Evolutionary conservation across 306 rosid species (phyloP).

Genomic region (Corylus avellana): DNA sequence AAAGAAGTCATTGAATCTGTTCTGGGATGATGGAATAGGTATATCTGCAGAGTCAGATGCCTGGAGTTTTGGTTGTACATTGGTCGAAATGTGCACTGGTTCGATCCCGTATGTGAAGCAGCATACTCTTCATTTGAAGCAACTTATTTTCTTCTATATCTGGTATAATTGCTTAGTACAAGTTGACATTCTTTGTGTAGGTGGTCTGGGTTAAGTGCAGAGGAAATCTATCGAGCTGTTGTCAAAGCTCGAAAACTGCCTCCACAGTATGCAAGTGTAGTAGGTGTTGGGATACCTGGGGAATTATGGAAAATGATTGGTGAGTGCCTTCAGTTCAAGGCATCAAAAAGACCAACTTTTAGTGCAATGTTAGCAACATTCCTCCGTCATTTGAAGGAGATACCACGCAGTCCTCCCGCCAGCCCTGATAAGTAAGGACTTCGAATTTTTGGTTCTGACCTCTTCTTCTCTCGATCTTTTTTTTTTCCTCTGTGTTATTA

Average conservation of each 20-base stretch:
- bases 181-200: slow-evolving; percentile 58
- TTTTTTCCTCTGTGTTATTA: slow-evolving; percentile 17
- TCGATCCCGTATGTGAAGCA: slow-evolving; percentile 90
- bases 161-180: slow-evolving; percentile 30
- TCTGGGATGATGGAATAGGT: slow-evolving; percentile 97
- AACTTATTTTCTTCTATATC: slow-evolving; percentile 28
- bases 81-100: slow-evolving; percentile 99
- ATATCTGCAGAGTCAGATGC: slow-evolving; percentile 97
- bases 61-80: slow-evolving; percentile 99
- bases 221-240: slow-evolving; percentile 85
- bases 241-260: slow-evolving; percentile 84
- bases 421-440: slow-evolving; percentile 90
- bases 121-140: slow-evolving; percentile 37
- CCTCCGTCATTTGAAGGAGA: slow-evolving; percentile 93
- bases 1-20: slow-evolving; percentile 78
- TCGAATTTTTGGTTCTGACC: slow-evolving; percentile 19
- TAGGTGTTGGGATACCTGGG: slow-evolving; percentile 97
- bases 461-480: slow-evolving; percentile 6
- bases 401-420: slow-evolving; percentile 91
- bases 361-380: slow-evolving; percentile 84
- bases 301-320: slow-evolving; percentile 99
- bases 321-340: slow-evolving; percentile 94
- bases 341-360: slow-evolving; percentile 86
- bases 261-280: slow-evolving; percentile 97
- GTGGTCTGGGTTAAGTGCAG: slow-evolving; percentile 93